A percentile compares a stretch with the other conserved stretches of the same genome.
phyloP scores from a whole-genome alignment of 2,329 filamentous ascomycete genomes.

The Colletotrichum sp. region DNA sequence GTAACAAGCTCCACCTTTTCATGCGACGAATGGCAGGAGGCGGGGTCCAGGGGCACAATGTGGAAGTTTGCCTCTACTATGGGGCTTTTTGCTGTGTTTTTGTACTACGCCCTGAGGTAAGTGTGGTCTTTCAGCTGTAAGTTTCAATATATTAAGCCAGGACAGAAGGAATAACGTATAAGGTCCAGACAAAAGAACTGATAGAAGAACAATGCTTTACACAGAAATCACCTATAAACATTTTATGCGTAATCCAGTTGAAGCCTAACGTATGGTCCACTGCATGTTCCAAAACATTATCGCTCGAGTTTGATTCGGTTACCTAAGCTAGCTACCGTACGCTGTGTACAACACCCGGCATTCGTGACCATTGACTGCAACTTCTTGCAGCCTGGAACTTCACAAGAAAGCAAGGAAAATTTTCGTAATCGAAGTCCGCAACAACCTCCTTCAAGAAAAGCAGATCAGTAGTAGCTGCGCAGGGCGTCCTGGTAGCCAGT shows the following conservation, averaged over 20 bases:
- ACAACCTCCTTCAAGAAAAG: background rate
- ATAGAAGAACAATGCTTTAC: background rate
- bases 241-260: background rate
- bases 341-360: background rate
- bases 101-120: background rate
- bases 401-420: background rate
- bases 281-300: background rate
- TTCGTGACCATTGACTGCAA: background rate
- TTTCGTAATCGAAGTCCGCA: background rate
- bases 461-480: constrained; percentile 68
- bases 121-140: background rate
- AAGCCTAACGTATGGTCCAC: background rate
- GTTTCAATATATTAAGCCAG: background rate
- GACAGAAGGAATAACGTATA: background rate
- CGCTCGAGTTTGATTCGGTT: background rate
- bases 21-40: background rate
- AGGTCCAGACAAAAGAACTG: background rate
- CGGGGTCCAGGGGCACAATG: background rate
- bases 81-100: background rate
- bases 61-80: background rate
- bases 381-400: background rate
- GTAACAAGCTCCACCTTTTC: background rate
- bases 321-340: background rate
- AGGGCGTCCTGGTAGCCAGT: constrained; percentile 83
- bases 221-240: background rate